A percentile compares a stretch with the other conserved stretches of the same genome.
Conservation (phyloP, 129 eudicot species). For the Centaurea solstitialis region DNA sequence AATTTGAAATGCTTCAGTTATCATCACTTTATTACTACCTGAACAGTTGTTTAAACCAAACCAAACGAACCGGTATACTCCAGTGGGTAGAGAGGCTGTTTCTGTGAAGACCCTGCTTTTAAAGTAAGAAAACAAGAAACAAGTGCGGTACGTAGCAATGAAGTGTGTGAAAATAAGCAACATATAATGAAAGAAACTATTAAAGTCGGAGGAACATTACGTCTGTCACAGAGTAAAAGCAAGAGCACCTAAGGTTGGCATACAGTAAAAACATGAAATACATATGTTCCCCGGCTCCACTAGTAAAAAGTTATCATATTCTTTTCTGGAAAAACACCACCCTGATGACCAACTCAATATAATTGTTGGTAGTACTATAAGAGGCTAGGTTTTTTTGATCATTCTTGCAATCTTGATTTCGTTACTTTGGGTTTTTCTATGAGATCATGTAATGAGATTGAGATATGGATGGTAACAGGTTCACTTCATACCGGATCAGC, state of each 20-base stretch:
- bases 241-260: neutral
- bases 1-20: neutral
- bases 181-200: neutral
- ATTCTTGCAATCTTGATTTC: neutral
- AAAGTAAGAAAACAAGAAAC: neutral
- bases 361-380: neutral
- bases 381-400: neutral
- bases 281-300: neutral
- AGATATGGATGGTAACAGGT: slow-evolving; percentile 46
- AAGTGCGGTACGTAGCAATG: neutral
- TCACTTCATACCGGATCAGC: slow-evolving; percentile 78
- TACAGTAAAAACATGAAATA: neutral
- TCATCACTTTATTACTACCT: neutral
- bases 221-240: too few relatives aligned
- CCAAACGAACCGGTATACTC: too few relatives aligned
- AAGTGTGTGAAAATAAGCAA: neutral
- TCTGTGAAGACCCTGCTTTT: neutral
- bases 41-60: neutral
- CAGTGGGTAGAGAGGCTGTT: too few relatives aligned
- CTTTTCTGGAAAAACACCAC: neutral
- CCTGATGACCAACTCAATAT: neutral
- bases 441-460: slow-evolving; percentile 8
- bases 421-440: neutral
- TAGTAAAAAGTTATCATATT: neutral
- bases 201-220: neutral